A percentile compares a stretch with the other conserved stretches of the same genome.
These are phyloP conservation scores for Nitzschia sp. DNA, from an alignment of 108 stramenopile species.

Conservation along the genomic window DNA sequence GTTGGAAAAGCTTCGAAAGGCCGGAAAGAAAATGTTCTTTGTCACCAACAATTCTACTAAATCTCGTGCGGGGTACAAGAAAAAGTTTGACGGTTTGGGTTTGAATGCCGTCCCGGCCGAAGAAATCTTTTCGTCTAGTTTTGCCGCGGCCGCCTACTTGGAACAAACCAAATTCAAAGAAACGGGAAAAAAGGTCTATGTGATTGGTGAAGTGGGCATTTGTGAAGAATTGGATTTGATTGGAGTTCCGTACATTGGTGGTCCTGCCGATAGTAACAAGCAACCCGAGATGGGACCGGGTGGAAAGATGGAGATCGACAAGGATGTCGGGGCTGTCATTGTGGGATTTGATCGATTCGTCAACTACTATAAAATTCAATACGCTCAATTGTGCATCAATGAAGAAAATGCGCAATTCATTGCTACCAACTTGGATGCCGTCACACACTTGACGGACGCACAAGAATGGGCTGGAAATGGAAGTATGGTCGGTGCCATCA, in stretches of 20 bases:
- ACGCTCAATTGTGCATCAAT: conserved; percentile 97
- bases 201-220: conserved; percentile 95
- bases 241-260: conserved; percentile 93
- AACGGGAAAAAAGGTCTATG: conserved; percentile 95
- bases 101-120: conserved; percentile 81
- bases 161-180: conserved; percentile 95
- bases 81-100: conserved; percentile 92
- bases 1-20: conserved; percentile 75
- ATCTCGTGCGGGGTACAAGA: conserved; percentile 90
- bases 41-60: conserved; percentile 99
- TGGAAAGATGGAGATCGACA: conserved; percentile 81
- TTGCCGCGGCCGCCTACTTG: conserved; percentile 97
- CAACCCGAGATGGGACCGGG: conserved; percentile 90
- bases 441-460: conserved; percentile 97
- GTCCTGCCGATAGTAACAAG: conserved; percentile 86
- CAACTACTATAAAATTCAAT: conserved; percentile 99
- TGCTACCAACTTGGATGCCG: conserved; percentile 97
- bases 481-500: conserved; percentile 88
- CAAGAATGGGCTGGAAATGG: conserved; percentile 99
- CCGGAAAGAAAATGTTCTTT: conserved; percentile 96
- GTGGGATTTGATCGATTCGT: conserved; percentile 95
- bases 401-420: conserved; percentile 95
- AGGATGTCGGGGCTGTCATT: conserved; percentile 90
- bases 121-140: conserved; percentile 93
- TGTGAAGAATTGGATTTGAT: conserved; percentile 96